Conservation (phyloP, 257 asterid species). For the Rehmannia glutinosa region DNA sequence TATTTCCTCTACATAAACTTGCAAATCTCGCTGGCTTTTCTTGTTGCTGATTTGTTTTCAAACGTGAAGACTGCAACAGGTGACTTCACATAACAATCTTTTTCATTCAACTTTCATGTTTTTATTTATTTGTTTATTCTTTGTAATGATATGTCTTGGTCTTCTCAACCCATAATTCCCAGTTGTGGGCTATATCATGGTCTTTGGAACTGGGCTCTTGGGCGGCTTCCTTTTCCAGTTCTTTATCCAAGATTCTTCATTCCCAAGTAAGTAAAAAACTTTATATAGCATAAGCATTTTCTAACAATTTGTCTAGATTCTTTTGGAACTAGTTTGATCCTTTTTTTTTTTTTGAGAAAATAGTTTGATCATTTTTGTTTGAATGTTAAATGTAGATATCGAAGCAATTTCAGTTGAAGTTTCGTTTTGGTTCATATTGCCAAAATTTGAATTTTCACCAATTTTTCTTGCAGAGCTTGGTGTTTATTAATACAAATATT, state of each 20-base stretch:
- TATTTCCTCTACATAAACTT: slow-evolving; percentile 90
- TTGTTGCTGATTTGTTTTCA: slow-evolving; percentile 75
- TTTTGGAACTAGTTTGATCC: not conserved
- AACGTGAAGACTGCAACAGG: slow-evolving; percentile 87
- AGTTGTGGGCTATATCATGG: slow-evolving; percentile 88
- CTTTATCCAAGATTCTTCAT: slow-evolving; percentile 80
- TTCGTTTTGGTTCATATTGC: too few species aligned
- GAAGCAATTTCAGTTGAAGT: too few species aligned
- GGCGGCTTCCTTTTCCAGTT: slow-evolving; percentile 87
- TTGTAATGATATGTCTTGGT: not conserved
- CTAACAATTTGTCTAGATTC: not conserved
- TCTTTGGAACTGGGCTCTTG: slow-evolving; percentile 86
- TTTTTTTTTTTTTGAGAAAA: too few species aligned
- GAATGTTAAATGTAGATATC: too few species aligned
- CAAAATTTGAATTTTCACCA: too few species aligned
- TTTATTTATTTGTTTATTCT: slow-evolving; percentile 1
- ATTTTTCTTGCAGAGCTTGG: too few species aligned
- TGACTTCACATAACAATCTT: slow-evolving; percentile 14
- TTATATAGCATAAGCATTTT: slow-evolving; percentile 2
- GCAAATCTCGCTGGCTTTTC: slow-evolving; percentile 88
- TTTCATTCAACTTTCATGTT: not conserved
- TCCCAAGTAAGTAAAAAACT: slow-evolving; percentile 69
- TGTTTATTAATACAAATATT: too few species aligned
- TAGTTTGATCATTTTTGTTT: too few species aligned
- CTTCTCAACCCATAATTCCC: slow-evolving; percentile 29